Evolutionary conservation across 352 stramenopile species (phyloP), one percentile per base, ranked within the genome.

Genomic region (Lagenidium sp.): DNA sequence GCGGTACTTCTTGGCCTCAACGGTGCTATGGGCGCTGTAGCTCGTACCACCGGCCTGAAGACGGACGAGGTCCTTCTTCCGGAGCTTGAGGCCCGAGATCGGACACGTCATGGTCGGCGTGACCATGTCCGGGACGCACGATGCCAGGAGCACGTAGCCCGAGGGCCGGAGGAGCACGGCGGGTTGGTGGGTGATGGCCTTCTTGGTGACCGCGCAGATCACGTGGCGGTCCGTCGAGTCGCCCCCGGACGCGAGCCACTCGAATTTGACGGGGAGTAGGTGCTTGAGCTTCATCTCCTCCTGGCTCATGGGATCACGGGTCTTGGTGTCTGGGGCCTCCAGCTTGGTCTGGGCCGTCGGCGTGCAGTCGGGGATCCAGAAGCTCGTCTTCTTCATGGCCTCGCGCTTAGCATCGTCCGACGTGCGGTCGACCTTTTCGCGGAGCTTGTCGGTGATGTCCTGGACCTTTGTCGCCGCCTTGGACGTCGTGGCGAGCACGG

Each of bases 1-100:
- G 31, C 78, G 63, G 44, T 94, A 94, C 50, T 90, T 91, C 50
- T 94, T 94, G 28, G 81, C 81, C 41, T 94, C 78, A 2, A 94
- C 81, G 10, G 55, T 82, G 63, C 81, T 94, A 57, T 94, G 81
- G 0, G 81, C 81, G 44, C 76, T 90, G 53, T 85, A 94, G 24
- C 71, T 71, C 18, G 81, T 86, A 18, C 81, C 81, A 21, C 78
- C 78, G 0, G 70, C 58, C 51, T 91, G 78, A 4, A 94, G 60
- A 34, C 76, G 65, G 26, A 94, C 59, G 48, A 94, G 82, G 38
- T 94, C 81, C 54, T 91, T 89, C 65, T 88, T 87, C 16, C 75
- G 68, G 21, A 94, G 60, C 62, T 94, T 94, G 28, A 94, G 63
- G 0, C 81, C 81, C 12, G 74, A 82, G 6, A 91, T 56, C 15